phyloP scores from a whole-genome alignment of 2,329 filamentous ascomycete genomes.

The Endocalyx cinctus region DNA sequence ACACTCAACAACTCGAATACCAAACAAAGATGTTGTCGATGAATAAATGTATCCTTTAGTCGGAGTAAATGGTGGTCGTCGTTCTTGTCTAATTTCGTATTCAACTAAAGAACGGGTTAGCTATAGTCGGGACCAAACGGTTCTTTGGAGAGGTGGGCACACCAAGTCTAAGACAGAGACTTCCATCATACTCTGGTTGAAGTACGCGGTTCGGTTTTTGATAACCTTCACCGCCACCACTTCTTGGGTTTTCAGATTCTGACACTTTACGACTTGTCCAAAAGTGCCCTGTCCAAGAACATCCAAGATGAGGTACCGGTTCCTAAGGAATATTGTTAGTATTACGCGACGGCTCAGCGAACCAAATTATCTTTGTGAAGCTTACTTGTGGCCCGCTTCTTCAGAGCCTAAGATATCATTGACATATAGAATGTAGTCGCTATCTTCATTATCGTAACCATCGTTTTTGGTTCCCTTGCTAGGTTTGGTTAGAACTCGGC shows the following conservation, averaged over 20 bases:
- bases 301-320: constrained; percentile 94
- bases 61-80: constrained; percentile 95
- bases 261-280: constrained; percentile 97
- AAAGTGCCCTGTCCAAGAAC: constrained; percentile 97
- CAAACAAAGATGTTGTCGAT: constrained; percentile 91
- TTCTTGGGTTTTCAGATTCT: constrained; percentile 96
- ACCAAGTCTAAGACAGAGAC: constrained; percentile 95
- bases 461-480: constrained; percentile 99
- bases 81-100: constrained; percentile 98
- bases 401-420: constrained; percentile 98
- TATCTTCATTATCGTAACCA: constrained; percentile 98
- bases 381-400: constrained; percentile 94
- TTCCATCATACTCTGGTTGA: constrained; percentile 99
- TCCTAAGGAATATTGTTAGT: constrained; percentile 45
- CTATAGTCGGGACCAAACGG: too few relatives aligned
- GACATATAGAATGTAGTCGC: constrained; percentile 98
- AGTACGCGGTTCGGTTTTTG: constrained; percentile 98
- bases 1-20: constrained; percentile 96
- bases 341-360: constrained; percentile 1
- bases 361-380: too few relatives aligned
- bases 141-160: constrained; percentile 26
- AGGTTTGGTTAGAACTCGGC: constrained; percentile 92
- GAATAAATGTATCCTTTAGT: constrained; percentile 96
- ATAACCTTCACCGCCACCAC: constrained; percentile 99
- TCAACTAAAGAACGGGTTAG: constrained; percentile 59